Evolutionary conservation across 2,329 filamentous ascomycete genomes (phyloP).

Genomic region (Zasmidium citrigriseum): DNA sequence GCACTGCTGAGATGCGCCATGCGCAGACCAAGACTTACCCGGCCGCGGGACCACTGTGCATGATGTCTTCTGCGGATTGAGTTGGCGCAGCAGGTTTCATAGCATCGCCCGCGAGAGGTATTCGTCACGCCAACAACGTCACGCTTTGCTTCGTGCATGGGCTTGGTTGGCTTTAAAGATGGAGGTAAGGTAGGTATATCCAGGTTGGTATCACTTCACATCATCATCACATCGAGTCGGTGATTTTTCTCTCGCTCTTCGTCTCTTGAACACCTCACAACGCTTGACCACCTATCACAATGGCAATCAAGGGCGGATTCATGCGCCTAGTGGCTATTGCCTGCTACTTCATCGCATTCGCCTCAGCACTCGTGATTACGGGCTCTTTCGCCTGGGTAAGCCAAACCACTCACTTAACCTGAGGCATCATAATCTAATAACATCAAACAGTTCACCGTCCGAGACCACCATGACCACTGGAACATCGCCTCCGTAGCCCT

Average conservation of each 20-base stretch:
- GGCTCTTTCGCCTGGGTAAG: conserved; percentile 5
- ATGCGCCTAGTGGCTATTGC: background rate
- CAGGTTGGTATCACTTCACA: background rate
- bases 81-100: background rate
- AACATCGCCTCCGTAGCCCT: conserved; percentile 5
- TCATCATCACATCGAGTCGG: background rate
- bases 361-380: conserved; percentile 5
- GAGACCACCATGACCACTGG: background rate
- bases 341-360: conserved; percentile 6
- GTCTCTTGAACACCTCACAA: no score
- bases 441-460: background rate
- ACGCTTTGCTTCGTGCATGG: background rate
- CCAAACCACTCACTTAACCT: background rate
- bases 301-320: conserved; percentile 8
- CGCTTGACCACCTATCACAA: background rate
- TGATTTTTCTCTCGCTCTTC: no score
- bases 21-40: no score
- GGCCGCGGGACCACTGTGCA: no score
- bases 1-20: no score
- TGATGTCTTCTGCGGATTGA: background rate
- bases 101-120: background rate
- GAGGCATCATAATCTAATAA: background rate
- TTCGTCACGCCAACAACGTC: background rate
- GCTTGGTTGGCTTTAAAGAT: background rate
- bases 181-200: background rate